A percentile compares a stretch with the other conserved stretches of the same genome.
Evolutionary conservation across 805 yeast genomes (phyloP).

Genomic region (Starmerella sp.): DNA sequence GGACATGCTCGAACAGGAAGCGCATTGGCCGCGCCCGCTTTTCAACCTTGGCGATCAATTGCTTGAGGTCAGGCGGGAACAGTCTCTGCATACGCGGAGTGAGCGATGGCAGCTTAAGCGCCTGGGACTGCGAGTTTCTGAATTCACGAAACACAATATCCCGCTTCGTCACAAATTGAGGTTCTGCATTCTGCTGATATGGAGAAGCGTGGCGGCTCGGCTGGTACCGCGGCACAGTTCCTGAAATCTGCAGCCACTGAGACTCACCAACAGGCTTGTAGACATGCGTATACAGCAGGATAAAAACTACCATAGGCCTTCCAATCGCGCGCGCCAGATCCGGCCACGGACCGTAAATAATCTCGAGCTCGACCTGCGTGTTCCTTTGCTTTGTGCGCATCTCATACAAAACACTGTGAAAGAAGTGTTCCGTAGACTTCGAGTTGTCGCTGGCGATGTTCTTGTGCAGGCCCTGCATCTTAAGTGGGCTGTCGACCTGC

Average conservation of each 20-base stretch:
- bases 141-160: not conserved
- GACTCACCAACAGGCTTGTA: slow-evolving; percentile 1
- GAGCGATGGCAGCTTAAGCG: not conserved
- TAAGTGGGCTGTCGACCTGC: not conserved
- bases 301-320: not conserved
- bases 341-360: slow-evolving; percentile 15
- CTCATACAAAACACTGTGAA: not conserved
- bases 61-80: not conserved
- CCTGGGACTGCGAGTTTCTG: not conserved
- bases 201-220: not conserved
- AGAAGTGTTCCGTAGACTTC: not conserved
- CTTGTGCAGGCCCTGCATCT: not conserved
- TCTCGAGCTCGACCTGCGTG: slow-evolving; percentile 8
- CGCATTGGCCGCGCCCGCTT: not conserved
- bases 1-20: not conserved
- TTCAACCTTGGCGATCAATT: not conserved
- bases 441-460: not conserved
- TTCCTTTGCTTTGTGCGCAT: not conserved
- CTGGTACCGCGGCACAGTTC: not conserved
- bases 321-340: not conserved
- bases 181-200: not conserved
- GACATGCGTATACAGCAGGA: slow-evolving; percentile 6
- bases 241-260: not conserved
- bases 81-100: not conserved
- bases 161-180: not conserved